A percentile compares a stretch with the other conserved stretches of the same genome.
phyloP scores from a whole-genome alignment of 768 basidiomycete species.

The Amanita phalloides region DNA sequence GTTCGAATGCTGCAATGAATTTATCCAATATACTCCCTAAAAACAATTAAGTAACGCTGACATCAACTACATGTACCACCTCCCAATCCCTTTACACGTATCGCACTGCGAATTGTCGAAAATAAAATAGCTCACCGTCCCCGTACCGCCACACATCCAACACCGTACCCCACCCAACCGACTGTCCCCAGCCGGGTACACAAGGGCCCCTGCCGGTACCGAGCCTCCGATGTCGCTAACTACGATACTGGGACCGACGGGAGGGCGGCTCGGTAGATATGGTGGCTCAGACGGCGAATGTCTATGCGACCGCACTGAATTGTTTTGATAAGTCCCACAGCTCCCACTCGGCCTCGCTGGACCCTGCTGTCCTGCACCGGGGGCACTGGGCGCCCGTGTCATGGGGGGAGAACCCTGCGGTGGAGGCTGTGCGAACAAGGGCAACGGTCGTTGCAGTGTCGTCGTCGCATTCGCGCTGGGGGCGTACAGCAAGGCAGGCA shows the following conservation, averaged over 20 bases:
- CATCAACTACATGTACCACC: constrained; percentile 26
- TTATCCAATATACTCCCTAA: no score
- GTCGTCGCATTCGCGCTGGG: constrained; percentile 7
- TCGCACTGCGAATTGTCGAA: constrained; percentile 44
- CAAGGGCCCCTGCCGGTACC: constrained; percentile 27
- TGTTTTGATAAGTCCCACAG: not conserved
- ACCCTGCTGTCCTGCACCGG: not conserved
- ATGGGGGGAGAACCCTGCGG: constrained; percentile 7
- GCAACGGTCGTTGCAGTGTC: constrained; percentile 28
- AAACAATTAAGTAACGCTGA: not conserved
- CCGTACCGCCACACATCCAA: constrained; percentile 54
- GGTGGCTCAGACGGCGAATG: not conserved
- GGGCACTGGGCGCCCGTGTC: not conserved
- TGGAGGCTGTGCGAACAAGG: constrained; percentile 11
- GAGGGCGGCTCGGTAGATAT: not conserved
- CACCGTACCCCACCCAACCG: constrained; percentile 60
- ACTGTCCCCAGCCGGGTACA: constrained; percentile 56
- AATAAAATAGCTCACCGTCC: constrained; percentile 38
- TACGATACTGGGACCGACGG: not conserved
- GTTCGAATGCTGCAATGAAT: no score
- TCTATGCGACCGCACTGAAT: not conserved
- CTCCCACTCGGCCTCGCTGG: no score
- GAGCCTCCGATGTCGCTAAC: not conserved
- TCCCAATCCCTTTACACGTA: constrained; percentile 54
- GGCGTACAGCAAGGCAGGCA: constrained; percentile 13